Conservation (phyloP, 192 early-diverging fungal genomes). For the Umbelopsis sp. region DNA sequence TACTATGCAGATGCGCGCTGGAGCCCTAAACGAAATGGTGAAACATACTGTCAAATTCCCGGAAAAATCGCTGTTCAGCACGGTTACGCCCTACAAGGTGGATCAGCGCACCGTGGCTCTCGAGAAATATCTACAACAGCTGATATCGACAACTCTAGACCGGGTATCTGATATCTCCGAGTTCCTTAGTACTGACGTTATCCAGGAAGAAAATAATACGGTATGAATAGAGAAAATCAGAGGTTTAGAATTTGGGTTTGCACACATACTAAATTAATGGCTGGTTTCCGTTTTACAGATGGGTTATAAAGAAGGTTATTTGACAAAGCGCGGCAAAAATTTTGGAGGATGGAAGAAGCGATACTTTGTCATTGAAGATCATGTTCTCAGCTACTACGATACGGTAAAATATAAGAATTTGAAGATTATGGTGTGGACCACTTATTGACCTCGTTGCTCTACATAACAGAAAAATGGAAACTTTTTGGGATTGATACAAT, state of each 20-base stretch:
- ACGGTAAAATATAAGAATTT: slow-evolving; percentile 48
- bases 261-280: too few species aligned
- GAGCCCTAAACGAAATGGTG: not conserved
- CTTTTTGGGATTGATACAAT: slow-evolving; percentile 70
- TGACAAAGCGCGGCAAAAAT: slow-evolving; percentile 92
- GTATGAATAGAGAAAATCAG: not conserved
- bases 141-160: slow-evolving; percentile 56
- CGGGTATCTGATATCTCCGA: slow-evolving; percentile 66
- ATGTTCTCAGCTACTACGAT: slow-evolving; percentile 83
- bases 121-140: slow-evolving; percentile 80
- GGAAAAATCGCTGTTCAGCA: slow-evolving; percentile 80
- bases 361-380: slow-evolving; percentile 75
- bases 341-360: slow-evolving; percentile 96
- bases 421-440: slow-evolving; percentile 4
- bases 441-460: not conserved
- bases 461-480: slow-evolving; percentile 64
- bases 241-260: too few species aligned
- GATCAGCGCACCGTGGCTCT: slow-evolving; percentile 84
- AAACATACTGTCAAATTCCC: slow-evolving; percentile 67
- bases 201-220: slow-evolving; percentile 34
- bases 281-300: slow-evolving; percentile 27
- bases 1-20: not conserved
- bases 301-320: slow-evolving; percentile 82
- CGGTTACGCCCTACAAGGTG: slow-evolving; percentile 75
- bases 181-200: slow-evolving; percentile 75